Base-by-base conservation (phyloP, 2,329 filamentous ascomycete species). In the Calonectria pseudoturangicola region DNA sequence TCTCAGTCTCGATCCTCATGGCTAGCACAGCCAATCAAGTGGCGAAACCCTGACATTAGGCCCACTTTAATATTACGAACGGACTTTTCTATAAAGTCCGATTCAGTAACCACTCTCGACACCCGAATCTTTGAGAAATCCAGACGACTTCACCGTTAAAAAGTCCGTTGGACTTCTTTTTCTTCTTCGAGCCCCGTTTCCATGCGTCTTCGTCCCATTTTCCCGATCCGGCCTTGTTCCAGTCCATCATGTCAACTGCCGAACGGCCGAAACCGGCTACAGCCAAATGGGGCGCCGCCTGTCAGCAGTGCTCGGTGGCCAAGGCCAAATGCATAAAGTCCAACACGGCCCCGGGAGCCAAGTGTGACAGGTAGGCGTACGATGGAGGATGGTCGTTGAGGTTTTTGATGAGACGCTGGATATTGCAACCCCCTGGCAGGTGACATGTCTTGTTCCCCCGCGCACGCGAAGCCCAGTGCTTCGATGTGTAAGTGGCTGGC, bases 321-420 rank as follows among this genome's bases (percentile, higher is more conserved):
- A 89, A 89, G 75, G 87, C 87, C 9, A 89, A 88, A 73, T 89
- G 88, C 72, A 84, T 89, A 54, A 85, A 87, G 10, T 84, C 86
- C 8, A 85, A 84, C 68, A 75, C 80, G 4, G 71, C 75, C 2
- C 74, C 79, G 0, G 83, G 82, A 1, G 76, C 85, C 21, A 88
- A 87, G 74, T 89, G 87, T 71, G 87, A 89, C 70, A 83, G 85
- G 85, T 86, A 71, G 76, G 81, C 68, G 13, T 8, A 7, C 21
- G 28, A 25, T 27, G 8, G 28, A 25, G 25, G 8, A 7, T n/a
- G 33, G 54, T 50, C 12, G 10, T 7, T 48, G 65, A 13, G 47
- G 36, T 16, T n/a, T 21, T 15, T 1, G 3, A 27, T 33, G 39
- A 25, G 28, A 41, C 33, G 47, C n/a, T 15, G 25, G 33, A 48